Evolutionary conservation across 1,284 basidiomycete genomes (phyloP).

Genomic region (Takashimella koratensis): DNA sequence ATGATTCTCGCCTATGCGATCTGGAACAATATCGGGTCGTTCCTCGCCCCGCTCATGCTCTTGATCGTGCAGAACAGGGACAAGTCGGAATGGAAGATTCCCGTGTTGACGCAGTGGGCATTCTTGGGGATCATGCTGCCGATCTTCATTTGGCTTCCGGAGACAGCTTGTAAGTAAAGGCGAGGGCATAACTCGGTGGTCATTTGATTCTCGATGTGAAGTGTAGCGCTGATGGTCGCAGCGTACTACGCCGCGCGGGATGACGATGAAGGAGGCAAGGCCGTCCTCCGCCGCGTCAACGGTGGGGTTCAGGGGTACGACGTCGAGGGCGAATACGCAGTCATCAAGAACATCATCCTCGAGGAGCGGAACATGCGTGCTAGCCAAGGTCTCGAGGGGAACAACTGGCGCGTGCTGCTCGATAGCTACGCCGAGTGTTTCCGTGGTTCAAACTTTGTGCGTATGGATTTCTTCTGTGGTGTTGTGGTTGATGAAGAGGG

Average conservation of each 20-base stretch:
- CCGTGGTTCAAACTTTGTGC: too few species aligned
- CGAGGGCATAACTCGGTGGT: too few species aligned
- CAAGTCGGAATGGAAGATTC: slow-evolving; percentile 6
- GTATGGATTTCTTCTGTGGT: slow-evolving; percentile 1
- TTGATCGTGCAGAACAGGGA: slow-evolving; percentile 8
- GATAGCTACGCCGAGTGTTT: slow-evolving; percentile 10
- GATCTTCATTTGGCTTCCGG: slow-evolving; percentile 19
- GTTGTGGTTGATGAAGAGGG: too few species aligned
- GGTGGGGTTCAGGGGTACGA: slow-evolving; percentile 17
- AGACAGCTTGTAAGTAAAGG: slow-evolving; percentile 14
- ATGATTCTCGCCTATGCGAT: neutral
- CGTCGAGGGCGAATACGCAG: slow-evolving; percentile 21
- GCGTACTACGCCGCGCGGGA: slow-evolving; percentile 20
- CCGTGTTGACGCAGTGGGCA: slow-evolving; percentile 18
- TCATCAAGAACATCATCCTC: slow-evolving; percentile 11
- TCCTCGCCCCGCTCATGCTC: slow-evolving; percentile 16
- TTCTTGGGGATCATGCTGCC: slow-evolving; percentile 19
- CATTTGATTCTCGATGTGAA: too few species aligned
- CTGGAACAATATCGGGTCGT: slow-evolving; percentile 11
- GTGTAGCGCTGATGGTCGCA: neutral
- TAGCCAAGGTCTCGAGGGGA: slow-evolving; percentile 5
- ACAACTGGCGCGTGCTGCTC: slow-evolving; percentile 10
- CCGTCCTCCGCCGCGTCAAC: slow-evolving; percentile 17
- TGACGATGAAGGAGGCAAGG: slow-evolving; percentile 20
- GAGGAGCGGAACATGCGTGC: slow-evolving; percentile 14